Base-by-base conservation (phyloP, 2,329 filamentous ascomycete species). In the Exserohilum rostratum region DNA sequence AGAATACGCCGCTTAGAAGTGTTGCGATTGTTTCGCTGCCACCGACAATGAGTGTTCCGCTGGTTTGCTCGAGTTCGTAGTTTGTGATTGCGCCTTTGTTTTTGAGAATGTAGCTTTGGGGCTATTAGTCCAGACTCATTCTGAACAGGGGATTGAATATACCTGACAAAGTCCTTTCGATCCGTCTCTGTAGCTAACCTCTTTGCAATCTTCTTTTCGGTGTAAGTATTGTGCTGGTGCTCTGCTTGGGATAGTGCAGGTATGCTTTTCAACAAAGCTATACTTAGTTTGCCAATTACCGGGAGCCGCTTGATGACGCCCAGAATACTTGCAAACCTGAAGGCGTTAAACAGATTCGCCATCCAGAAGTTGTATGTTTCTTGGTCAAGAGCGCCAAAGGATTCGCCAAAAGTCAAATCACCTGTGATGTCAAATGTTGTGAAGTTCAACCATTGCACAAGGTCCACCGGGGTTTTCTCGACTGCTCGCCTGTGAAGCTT, bases 11-110 rank as follows among this genome's bases (percentile, higher is more conserved):
- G 30, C 57, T 60, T 4, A 68, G 57, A 7, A 63, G 53, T 0
- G 61, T 66, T 0, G 75, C 75, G 0, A 71, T 73, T 0, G 75
- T 76, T 54, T 78, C 76, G 10, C 70, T 75, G 4, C 76, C 76
- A 0, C 70, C 76, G 20, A 73, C 50, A 61, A 78, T 75, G 37
- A 78, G 66, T 3, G 73, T 50, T 0, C 61, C 55, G 3, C 64
- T 68, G 20, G 66, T 75, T 34, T 66, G 58, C 20, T 74, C 64
- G 45, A 77, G 69, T 51, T 78, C 76, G 5, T 52, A 55, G 17
- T 53, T 45, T 0, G 61, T 64, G 58, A 73, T 62, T 10, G 56
- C 53, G 37, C 58, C 57, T 34, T 61, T 61, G 42, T 62, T 45
- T 13, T 53, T 57, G 3, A 60, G 33, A 15, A 65, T 58, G 31